Base-by-base conservation (phyloP, 2,329 filamentous ascomycete species). In the Colletotrichum brevisporum region DNA sequence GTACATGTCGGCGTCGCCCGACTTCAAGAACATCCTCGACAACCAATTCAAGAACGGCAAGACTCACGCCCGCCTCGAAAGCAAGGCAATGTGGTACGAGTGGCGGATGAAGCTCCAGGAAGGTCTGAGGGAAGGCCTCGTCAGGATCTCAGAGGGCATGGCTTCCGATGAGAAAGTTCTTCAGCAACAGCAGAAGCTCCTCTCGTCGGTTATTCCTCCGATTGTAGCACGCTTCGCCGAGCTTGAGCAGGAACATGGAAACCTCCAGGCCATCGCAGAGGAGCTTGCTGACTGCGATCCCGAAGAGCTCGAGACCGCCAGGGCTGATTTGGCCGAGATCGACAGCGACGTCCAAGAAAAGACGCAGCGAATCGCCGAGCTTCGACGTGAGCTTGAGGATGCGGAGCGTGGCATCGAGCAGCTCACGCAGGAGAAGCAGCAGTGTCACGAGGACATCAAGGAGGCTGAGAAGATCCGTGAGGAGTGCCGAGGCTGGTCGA, bases 41-140 rank as follows among this genome's bases (percentile, higher is more conserved):
- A 96, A 93, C 73, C 95, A 98, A 77, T 96, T 99, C 85, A 96
- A 97, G 80, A 98, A 98, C 76, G 92, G 97, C 80, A 98, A 98
- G 83, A 95, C 94, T 0, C 93, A 97, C 78, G 94, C 95, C 16
- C 89, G 96, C 27, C 86, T 98, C 15, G 85, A 95, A 59, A 98
- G 95, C 82, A 98, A 98, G 78, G 94, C 94, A 66, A 95, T 96
- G 84, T 99, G 96, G 96, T 99, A 99, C 78, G 92, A 95, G 76
- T 99, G 96, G 96, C 91, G 96, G 48, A 95, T 93, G 86, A 95
- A 96, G 75, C 87, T 98, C 26, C 90, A 94, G 64, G 82, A 91
- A 71, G 92, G 94, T 18, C 86, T 99, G 45, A 94, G 92, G 76
- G 91, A 94, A 74, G 95, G 93, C 4, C 87, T 98, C 3, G 80